A percentile compares a stretch with the other conserved stretches of the same genome.
Conservation (phyloP, 2,329 filamentous ascomycete genomes). For the Periglandula ipomoeae region DNA sequence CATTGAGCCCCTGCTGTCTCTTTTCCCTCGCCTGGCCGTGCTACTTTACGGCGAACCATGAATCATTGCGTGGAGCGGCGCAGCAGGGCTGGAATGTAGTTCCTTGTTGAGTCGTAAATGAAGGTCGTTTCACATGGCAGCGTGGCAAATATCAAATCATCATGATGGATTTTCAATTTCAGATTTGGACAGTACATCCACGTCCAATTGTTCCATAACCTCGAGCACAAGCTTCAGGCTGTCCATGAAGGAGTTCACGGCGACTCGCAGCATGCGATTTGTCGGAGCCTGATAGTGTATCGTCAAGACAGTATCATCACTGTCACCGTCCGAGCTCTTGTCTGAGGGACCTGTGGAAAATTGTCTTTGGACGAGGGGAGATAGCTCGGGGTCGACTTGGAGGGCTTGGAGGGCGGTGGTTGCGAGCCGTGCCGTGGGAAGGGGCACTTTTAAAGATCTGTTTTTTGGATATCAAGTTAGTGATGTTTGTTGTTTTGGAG, state of each 20-base stretch:
- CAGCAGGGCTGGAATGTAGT: no score
- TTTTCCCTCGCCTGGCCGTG: no score
- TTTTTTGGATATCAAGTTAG: no score
- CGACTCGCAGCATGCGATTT: slow-evolving; percentile 91
- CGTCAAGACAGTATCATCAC: slow-evolving; percentile 44
- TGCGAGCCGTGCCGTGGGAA: slow-evolving; percentile 73
- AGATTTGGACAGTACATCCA: slow-evolving; percentile 56
- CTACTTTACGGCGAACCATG: no score
- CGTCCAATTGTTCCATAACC: slow-evolving; percentile 84
- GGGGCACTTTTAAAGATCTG: slow-evolving; percentile 68
- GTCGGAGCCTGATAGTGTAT: slow-evolving; percentile 81
- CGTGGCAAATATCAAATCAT: background rate
- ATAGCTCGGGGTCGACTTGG: slow-evolving; percentile 82
- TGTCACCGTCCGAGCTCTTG: slow-evolving; percentile 4
- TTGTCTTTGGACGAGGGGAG: slow-evolving; percentile 65
- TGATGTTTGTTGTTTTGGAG: background rate
- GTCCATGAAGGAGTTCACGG: slow-evolving; percentile 95
- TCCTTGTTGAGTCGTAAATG: no score
- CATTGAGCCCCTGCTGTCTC: no score
- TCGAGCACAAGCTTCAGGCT: slow-evolving; percentile 75
- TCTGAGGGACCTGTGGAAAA: slow-evolving; percentile 46
- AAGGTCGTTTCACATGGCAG: background rate
- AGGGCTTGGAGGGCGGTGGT: slow-evolving; percentile 65
- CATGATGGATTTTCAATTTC: slow-evolving; percentile 9
- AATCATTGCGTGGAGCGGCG: no score